These are phyloP conservation scores for Ganoderma sinense DNA, from an alignment of 1,284 basidiomycete genomes.

Conservation along the genomic window DNA sequence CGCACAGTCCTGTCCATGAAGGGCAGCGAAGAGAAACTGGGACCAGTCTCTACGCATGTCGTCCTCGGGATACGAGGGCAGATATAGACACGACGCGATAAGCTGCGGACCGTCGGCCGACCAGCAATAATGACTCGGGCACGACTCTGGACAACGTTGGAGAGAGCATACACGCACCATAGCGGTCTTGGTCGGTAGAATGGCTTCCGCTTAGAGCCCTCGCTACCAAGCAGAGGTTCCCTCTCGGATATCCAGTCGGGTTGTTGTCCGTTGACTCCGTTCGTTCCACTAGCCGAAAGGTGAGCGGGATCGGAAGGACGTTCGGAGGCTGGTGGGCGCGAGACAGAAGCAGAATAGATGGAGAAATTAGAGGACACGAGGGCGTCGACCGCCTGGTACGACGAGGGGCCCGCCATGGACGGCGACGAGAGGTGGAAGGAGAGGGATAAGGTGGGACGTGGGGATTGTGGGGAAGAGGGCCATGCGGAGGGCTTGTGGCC, in stretches of 20 bases:
- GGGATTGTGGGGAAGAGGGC: conserved; percentile 1
- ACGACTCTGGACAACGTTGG: not conserved
- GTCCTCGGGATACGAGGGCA: not conserved
- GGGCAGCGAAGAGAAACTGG: not conserved
- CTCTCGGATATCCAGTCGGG: conserved; percentile 34
- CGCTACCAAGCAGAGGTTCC: conserved; percentile 41
- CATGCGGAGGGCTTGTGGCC: conserved; percentile 9
- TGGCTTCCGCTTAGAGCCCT: conserved; percentile 53
- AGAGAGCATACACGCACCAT: conserved; percentile 49
- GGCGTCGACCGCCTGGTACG: conserved; percentile 37
- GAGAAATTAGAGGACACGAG: conserved; percentile 38
- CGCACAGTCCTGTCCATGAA: not conserved
- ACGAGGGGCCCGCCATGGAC: conserved; percentile 30
- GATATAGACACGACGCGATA: conserved; percentile 6
- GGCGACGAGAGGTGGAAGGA: conserved; percentile 20
- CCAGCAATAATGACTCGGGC: not conserved
- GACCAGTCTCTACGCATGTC: not conserved
- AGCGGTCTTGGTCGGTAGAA: conserved; percentile 73
- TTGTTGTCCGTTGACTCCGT: conserved; percentile 8
- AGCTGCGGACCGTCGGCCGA: conserved; percentile 13
- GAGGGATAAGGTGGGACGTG: conserved; percentile 12
- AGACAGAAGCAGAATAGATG: conserved; percentile 35
- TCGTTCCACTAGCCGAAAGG: conserved; percentile 1
- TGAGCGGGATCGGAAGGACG: conserved; percentile 8
- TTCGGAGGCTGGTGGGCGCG: conserved; percentile 28